phyloP scores from a whole-genome alignment of 164 flowering plant genomes.

The Echeveria elegans region DNA sequence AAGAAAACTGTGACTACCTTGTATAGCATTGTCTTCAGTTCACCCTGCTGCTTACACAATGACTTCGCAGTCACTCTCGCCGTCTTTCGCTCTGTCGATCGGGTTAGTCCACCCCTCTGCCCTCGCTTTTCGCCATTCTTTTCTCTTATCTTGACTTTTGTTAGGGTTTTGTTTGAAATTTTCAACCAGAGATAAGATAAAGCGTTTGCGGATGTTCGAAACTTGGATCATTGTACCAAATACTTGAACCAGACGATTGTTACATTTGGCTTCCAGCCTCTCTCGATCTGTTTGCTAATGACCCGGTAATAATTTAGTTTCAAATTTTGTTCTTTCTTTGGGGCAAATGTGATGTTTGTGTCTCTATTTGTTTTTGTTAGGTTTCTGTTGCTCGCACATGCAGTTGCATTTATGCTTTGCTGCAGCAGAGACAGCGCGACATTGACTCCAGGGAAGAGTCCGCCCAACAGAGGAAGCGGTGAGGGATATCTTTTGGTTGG shows the following conservation, averaged over 20 bases:
- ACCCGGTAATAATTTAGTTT: slow-evolving; percentile 48
- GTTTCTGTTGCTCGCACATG: slow-evolving; percentile 94
- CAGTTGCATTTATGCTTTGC: slow-evolving; percentile 73
- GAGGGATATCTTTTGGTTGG: neutral
- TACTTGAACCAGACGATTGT: slow-evolving; percentile 89
- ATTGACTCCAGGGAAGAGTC: slow-evolving; percentile 83
- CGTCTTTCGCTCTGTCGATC: slow-evolving; percentile 30
- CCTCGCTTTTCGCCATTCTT: neutral
- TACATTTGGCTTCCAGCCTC: slow-evolving; percentile 90
- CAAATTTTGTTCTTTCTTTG: neutral
- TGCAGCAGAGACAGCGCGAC: slow-evolving; percentile 94
- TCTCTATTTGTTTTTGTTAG: slow-evolving; percentile 22
- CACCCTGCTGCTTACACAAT: too few relatives aligned
- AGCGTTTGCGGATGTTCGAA: slow-evolving; percentile 70
- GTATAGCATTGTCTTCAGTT: too few relatives aligned
- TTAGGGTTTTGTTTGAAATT: slow-evolving; percentile 15
- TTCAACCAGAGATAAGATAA: slow-evolving; percentile 67
- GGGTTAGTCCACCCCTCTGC: slow-evolving; percentile 24
- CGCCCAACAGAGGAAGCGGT: slow-evolving; percentile 92
- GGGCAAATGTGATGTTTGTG: neutral
- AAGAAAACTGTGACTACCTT: too few relatives aligned
- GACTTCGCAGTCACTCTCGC: slow-evolving; percentile 34
- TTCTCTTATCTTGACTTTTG: slow-evolving; percentile 5
- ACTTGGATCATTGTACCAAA: slow-evolving; percentile 88
- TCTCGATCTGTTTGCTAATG: slow-evolving; percentile 83